A percentile compares a stretch with the other conserved stretches of the same genome.
Conservation (phyloP, 2,329 filamentous ascomycete genomes). For the Ploettnerulaceae sp. region DNA sequence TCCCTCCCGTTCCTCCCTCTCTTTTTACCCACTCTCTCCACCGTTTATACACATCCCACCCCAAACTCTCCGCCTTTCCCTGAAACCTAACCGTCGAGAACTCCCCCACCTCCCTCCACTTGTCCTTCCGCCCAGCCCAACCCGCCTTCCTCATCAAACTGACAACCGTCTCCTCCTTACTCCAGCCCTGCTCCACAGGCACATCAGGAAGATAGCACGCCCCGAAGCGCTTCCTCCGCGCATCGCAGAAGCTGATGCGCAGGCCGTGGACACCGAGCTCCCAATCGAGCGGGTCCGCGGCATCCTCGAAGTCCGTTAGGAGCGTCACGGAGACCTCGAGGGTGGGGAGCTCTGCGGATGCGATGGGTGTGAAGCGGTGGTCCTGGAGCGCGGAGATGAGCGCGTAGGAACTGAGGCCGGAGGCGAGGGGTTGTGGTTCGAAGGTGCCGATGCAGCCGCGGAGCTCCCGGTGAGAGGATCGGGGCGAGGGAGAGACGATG, state of each 20-base stretch:
- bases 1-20: constrained; percentile 2
- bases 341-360: constrained; percentile 47
- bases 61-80: constrained; percentile 69
- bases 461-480: constrained; percentile 46
- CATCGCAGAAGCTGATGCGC: constrained; percentile 77
- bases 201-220: constrained; percentile 93
- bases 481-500: constrained; percentile 54
- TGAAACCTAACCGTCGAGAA: constrained; percentile 81
- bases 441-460: constrained; percentile 98
- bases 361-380: constrained; percentile 55
- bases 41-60: constrained; percentile 68
- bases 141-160: constrained; percentile 94
- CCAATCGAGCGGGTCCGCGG: constrained; percentile 75
- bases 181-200: constrained; percentile 89
- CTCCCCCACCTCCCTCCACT: constrained; percentile 71
- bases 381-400: constrained; percentile 69
- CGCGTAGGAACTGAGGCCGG: constrained; percentile 74
- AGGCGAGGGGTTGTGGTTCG: constrained; percentile 65
- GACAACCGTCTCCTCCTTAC: constrained; percentile 82
- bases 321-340: constrained; percentile 71
- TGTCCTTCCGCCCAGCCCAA: constrained; percentile 63
- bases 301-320: constrained; percentile 78
- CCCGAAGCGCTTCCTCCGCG: constrained; percentile 68
- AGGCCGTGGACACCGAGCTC: constrained; percentile 79
- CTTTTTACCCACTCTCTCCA: constrained; percentile 68